Evolutionary conservation across 108 stramenopile species (phyloP).

Genomic region (Nannochloropsis salina): DNA sequence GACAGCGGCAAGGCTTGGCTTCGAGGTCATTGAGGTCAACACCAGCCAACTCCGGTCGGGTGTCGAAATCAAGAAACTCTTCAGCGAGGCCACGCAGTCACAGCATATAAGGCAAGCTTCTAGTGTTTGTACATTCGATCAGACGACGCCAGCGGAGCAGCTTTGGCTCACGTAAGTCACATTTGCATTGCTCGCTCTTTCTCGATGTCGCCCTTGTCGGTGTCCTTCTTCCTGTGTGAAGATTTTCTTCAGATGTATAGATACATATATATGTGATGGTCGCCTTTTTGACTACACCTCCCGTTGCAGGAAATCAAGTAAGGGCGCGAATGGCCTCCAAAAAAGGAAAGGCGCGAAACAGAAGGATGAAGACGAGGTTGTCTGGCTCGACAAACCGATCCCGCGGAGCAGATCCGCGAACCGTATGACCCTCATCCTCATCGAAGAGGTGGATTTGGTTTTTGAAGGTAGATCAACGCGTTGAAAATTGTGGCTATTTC

Average conservation of each 20-base stretch:
- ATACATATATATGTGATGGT: neutral
- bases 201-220: too few species aligned
- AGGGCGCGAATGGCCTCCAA: neutral
- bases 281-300: neutral
- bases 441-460: slow-evolving; percentile 37
- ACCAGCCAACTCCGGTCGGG: slow-evolving; percentile 43
- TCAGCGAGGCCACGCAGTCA: slow-evolving; percentile 51
- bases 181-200: too few species aligned
- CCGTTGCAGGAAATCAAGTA: neutral
- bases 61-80: slow-evolving; percentile 41
- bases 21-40: slow-evolving; percentile 48
- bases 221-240: neutral
- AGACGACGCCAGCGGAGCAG: neutral
- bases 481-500: neutral
- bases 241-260: neutral
- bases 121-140: neutral
- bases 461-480: slow-evolving; percentile 28
- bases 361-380: neutral
- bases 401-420: neutral
- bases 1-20: slow-evolving; percentile 39
- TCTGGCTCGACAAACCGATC: neutral
- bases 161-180: neutral
- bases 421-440: neutral
- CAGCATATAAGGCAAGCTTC: slow-evolving; percentile 30
- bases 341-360: neutral